These are phyloP conservation scores for Colletotrichum tamarilloi DNA, from an alignment of 2,329 filamentous ascomycete species.

Conservation along the genomic window DNA sequence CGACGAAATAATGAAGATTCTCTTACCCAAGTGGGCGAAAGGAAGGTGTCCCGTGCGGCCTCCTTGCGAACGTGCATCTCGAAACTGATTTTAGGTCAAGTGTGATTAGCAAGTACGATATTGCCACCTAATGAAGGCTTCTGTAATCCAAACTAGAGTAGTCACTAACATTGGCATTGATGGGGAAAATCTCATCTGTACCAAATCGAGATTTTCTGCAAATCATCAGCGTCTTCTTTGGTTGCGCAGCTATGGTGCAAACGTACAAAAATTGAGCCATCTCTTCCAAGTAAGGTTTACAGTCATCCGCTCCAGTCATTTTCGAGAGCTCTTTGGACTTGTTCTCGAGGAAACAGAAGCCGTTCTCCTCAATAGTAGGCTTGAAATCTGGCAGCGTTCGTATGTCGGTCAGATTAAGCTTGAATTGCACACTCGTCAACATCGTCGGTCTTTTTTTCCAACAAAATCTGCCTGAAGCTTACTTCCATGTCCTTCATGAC, in stretches of 20 bases:
- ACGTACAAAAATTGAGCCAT: background rate
- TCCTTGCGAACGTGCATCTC: background rate
- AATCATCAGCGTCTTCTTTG: background rate
- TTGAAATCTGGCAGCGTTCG: background rate
- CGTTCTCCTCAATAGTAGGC: background rate
- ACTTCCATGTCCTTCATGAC: slow-evolving; percentile 7
- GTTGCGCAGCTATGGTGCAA: background rate
- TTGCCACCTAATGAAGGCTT: background rate
- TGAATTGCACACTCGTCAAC: background rate
- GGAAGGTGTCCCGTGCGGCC: background rate
- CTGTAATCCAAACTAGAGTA: background rate
- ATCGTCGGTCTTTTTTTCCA: background rate
- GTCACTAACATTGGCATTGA: background rate
- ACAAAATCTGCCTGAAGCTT: background rate
- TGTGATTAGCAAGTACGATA: background rate
- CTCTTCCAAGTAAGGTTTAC: background rate
- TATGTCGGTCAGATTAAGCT: slow-evolving; percentile 4
- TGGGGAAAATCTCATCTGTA: background rate
- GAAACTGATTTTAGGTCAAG: background rate
- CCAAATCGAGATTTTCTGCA: background rate
- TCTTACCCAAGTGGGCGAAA: slow-evolving; percentile 5
- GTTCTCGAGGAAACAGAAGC: slow-evolving; percentile 2
- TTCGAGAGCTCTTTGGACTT: background rate
- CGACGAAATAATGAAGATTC: too few relatives aligned
- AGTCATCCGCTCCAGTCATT: background rate